Evolutionary conservation across 2,329 filamentous ascomycete species (phyloP), one percentile per base, ranked within the genome.

Genomic region (Hypomyces rosellus): DNA sequence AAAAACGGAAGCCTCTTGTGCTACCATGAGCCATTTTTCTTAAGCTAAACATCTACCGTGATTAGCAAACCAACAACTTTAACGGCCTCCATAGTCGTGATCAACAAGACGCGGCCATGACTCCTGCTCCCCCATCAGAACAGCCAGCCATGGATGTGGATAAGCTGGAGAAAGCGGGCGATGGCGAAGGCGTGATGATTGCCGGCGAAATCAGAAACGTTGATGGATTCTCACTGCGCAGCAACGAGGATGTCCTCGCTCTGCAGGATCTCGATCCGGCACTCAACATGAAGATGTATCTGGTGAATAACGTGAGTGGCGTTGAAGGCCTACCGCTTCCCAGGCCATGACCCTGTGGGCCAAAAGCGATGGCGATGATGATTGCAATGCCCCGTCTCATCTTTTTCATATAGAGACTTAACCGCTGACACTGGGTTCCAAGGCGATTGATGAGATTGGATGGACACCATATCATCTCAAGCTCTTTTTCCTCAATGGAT

Each of bases 221-320:
- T 41, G 57, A 59, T 33, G 56, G 47, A 37, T 54, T 56, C 14
- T 64, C 61, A 20, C 33, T 60, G 30, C 50, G 43, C 25, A 54
- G 58, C 16, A 63, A 57, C 42, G 63, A 70, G 49, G 82, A 86
- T 57, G 65, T 86, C 20, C 70, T 86, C 13, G 72, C 70, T 4
- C 65, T 74, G 48, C 77, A 85, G 63, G 73, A 79, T 58, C 66
- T 79, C 25, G 82, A 86, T 60, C 78, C 80, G 4, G 81, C 77
- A 1, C 67, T 86, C 41, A 79, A 80, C 57, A 76, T 76, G 38
- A 86, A 87, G 64, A 87, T 86, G 81, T 76, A 82, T 57, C 70
- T 87, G 25, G 76, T 87, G 53, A 88, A 87, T 61, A 77, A 87
- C 64, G 81, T 81, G 59, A 67, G 76, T 58, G 48, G 44, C 18